Evolutionary conservation across 768 basidiomycete species (phyloP).

Genomic region (Termitomyces sp.): DNA sequence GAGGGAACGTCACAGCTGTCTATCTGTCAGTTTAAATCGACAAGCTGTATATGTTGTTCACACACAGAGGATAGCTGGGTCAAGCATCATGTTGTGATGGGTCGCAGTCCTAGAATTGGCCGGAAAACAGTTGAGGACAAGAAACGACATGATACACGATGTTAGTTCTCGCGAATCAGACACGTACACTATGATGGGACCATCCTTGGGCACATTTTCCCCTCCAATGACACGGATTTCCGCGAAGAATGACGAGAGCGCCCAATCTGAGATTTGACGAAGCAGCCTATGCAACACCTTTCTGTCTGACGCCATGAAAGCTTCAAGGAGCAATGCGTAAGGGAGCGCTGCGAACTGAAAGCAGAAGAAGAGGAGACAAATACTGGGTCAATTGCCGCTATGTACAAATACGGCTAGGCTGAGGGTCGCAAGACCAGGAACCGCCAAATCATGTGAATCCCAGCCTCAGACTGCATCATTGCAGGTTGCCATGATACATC

Average conservation of each 20-base stretch:
- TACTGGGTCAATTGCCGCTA: background rate
- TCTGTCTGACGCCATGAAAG: slow-evolving; percentile 26
- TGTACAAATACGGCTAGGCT: background rate
- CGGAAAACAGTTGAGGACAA: background rate
- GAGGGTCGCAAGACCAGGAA: background rate
- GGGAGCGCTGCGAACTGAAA: background rate
- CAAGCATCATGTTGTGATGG: slow-evolving; percentile 95
- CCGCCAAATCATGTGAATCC: background rate
- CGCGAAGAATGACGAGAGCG: slow-evolving; percentile 83
- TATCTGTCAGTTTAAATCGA: slow-evolving; percentile 8
- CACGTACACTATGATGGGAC: slow-evolving; percentile 90
- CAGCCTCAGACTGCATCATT: background rate
- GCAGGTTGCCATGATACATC: background rate
- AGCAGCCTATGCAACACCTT: slow-evolving; percentile 64
- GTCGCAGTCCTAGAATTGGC: slow-evolving; percentile 56
- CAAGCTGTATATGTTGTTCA: background rate
- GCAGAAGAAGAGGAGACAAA: background rate
- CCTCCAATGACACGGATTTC: slow-evolving; percentile 82
- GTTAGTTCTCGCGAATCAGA: background rate
- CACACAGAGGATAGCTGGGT: slow-evolving; percentile 77
- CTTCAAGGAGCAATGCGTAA: no score
- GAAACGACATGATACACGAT: background rate
- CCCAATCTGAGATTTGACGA: slow-evolving; percentile 64
- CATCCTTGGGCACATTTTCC: slow-evolving; percentile 82
- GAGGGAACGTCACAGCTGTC: slow-evolving; percentile 79